A percentile compares a stretch with the other conserved stretches of the same genome.
Evolutionary conservation across 225 moss, liverwort and hornwort species (phyloP).

Genomic region (Lunularia cruciata): DNA sequence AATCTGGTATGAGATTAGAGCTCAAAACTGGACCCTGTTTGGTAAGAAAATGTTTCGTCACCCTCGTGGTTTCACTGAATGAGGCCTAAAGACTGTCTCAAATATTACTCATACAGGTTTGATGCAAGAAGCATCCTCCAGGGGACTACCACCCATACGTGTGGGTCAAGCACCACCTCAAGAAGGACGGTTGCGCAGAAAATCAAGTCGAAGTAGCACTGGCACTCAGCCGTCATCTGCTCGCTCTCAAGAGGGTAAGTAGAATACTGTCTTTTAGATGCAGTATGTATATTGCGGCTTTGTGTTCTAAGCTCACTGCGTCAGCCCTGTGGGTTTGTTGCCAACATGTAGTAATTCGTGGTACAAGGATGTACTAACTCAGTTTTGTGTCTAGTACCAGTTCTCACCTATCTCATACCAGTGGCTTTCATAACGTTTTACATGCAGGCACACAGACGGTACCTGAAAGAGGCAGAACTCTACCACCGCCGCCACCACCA

Average conservation of each 20-base stretch:
- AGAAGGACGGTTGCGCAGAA: constrained; percentile 5
- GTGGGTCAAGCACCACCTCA: constrained; percentile 1
- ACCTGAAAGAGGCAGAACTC: constrained; percentile 16
- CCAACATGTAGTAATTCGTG: background rate
- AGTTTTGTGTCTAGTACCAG: background rate
- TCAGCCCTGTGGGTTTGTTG: background rate
- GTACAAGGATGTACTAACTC: background rate
- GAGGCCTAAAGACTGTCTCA: no score
- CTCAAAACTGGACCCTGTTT: no score
- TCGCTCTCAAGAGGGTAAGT: constrained; percentile 27
- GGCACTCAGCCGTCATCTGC: constrained; percentile 22
- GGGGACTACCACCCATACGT: constrained; percentile 23
- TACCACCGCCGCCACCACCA: constrained; percentile 33
- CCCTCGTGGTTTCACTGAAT: no score
- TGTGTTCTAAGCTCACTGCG: no score
- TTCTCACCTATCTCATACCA: no score
- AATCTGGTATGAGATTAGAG: no score
- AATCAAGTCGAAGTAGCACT: constrained; percentile 11
- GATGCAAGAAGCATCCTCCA: constrained; percentile 14
- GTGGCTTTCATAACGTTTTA: constrained; percentile 20
- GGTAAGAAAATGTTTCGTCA: no score
- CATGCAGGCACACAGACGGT: constrained; percentile 19
- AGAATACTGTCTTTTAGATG: background rate
- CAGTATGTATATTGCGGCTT: background rate
- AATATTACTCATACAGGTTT: constrained; percentile 22